These are phyloP conservation scores for Allium sativum DNA, from an alignment of 106 monocot genomes.

Conservation along the genomic window DNA sequence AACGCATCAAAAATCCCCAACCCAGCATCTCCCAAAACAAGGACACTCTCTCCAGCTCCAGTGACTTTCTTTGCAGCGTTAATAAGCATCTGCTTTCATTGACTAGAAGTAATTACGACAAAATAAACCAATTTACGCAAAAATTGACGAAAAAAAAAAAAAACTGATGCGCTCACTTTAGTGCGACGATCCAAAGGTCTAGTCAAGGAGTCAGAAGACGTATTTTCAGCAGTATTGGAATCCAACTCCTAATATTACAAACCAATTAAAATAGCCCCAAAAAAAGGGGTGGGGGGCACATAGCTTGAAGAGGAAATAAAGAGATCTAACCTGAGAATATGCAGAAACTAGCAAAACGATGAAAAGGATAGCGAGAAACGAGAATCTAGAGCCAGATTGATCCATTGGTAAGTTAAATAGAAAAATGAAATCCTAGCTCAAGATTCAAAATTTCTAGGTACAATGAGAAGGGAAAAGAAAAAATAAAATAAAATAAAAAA, in stretches of 20 bases:
- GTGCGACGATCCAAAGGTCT: conserved; percentile 32
- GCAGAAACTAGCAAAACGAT: conserved; percentile 3
- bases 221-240: conserved; percentile 9
- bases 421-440: conserved; percentile 1
- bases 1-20: conserved; percentile 66
- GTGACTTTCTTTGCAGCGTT: conserved; percentile 24
- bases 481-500: background rate
- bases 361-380: background rate
- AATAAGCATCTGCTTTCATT: conserved; percentile 29
- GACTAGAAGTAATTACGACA: background rate
- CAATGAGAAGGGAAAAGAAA: no score
- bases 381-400: background rate
- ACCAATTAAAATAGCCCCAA: conserved; percentile 1
- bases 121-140: background rate
- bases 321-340: conserved; percentile 6
- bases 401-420: no score
- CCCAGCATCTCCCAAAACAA: conserved; percentile 26
- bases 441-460: background rate
- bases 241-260: conserved; percentile 2
- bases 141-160: background rate
- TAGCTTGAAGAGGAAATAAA: background rate
- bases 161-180: conserved; percentile 14
- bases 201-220: conserved; percentile 3
- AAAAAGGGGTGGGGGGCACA: no score
- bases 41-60: conserved; percentile 3